Evolutionary conservation across 495 filamentous ascomycete species (phyloP).

Genomic region (Xylaria flabelliformis): DNA sequence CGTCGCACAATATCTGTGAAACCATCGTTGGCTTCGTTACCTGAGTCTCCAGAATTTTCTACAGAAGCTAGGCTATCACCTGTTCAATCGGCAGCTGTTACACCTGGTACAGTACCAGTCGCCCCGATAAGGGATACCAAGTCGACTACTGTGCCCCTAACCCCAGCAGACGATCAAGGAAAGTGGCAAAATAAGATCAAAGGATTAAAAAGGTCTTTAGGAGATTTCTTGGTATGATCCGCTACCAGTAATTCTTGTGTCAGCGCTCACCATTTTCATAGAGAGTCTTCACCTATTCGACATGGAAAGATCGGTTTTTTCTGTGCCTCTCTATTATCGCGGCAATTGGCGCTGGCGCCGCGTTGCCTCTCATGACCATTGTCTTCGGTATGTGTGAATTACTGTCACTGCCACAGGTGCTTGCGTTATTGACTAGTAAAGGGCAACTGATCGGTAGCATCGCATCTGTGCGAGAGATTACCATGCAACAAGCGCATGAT

Average conservation of each 20-base stretch:
- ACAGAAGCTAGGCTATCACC: slow-evolving; percentile 32
- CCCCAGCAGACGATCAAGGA: slow-evolving; percentile 9
- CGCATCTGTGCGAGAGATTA: slow-evolving; percentile 31
- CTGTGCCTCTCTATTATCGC: slow-evolving; percentile 49
- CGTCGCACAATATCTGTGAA: slow-evolving; percentile 33
- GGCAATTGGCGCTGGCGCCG: slow-evolving; percentile 58
- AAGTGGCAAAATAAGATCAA: slow-evolving; percentile 23
- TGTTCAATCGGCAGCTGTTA: slow-evolving; percentile 30
- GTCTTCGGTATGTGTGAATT: slow-evolving; percentile 48
- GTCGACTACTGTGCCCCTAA: slow-evolving; percentile 17
- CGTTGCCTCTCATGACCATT: slow-evolving; percentile 56
- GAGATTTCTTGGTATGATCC: slow-evolving; percentile 34
- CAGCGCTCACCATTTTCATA: slow-evolving; percentile 27
- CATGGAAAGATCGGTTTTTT: slow-evolving; percentile 50
- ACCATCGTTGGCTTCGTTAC: slow-evolving; percentile 33
- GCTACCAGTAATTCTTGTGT: slow-evolving; percentile 32
- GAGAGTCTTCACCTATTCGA: slow-evolving; percentile 58
- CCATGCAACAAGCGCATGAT: slow-evolving; percentile 26
- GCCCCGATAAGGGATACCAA: not conserved
- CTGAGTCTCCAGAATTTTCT: slow-evolving; percentile 30
- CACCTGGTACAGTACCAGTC: not conserved
- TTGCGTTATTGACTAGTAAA: slow-evolving; percentile 26
- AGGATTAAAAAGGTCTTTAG: slow-evolving; percentile 7
- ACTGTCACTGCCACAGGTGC: slow-evolving; percentile 27
- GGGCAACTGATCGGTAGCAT: slow-evolving; percentile 50